A percentile compares a stretch with the other conserved stretches of the same genome.
phyloP scores from a whole-genome alignment of 148 eudicot genomes.

The Rhododendron ferrugineum region DNA sequence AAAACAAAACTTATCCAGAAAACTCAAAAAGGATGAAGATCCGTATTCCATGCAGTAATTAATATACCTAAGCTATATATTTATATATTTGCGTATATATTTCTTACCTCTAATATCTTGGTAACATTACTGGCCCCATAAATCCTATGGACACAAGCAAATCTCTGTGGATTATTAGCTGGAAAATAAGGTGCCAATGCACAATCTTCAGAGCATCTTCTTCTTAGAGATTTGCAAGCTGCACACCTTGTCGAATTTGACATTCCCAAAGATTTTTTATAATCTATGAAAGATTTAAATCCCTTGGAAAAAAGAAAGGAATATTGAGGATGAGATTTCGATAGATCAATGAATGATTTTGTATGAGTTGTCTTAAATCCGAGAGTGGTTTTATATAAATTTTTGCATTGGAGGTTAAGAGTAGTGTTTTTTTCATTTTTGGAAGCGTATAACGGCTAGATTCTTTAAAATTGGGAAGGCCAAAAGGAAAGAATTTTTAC shows the following conservation, averaged over 20 bases:
- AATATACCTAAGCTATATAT: no score
- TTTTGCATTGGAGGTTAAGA: background rate
- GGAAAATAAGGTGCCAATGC: conserved; percentile 35
- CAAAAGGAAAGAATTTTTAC: background rate
- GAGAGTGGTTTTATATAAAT: background rate
- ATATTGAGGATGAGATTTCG: background rate
- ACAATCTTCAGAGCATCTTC: conserved; percentile 44
- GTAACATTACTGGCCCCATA: conserved; percentile 43
- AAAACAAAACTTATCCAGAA: no score
- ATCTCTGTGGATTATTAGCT: conserved; percentile 33
- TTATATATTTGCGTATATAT: no score
- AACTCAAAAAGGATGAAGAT: no score
- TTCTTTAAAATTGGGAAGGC: background rate
- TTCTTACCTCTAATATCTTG: conserved; percentile 38
- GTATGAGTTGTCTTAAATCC: background rate
- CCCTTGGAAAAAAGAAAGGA: background rate
- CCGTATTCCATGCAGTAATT: no score
- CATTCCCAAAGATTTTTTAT: conserved; percentile 12
- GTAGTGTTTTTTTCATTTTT: background rate
- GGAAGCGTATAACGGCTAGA: conserved; percentile 16
- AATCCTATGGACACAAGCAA: conserved; percentile 38
- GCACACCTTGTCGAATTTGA: conserved; percentile 43
- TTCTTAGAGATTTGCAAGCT: conserved; percentile 42
- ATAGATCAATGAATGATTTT: conserved; percentile 4
- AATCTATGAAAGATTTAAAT: conserved; percentile 14